Base-by-base conservation (phyloP, 192 early-diverging fungal species). In the Gigaspora rosea region DNA sequence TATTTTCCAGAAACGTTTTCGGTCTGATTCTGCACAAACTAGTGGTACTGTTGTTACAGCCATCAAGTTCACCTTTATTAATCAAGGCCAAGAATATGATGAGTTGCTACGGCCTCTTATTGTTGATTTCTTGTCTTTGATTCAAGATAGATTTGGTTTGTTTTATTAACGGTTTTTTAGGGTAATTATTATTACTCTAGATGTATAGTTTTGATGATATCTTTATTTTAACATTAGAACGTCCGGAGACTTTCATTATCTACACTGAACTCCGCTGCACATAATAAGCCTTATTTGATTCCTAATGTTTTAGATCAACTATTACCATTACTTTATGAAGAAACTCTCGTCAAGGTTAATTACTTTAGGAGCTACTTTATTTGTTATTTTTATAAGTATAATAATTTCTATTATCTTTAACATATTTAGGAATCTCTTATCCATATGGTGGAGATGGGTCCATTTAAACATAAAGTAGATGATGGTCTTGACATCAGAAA, bases 391-490 rank as follows among this genome's bases (percentile, higher is more conserved):
- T 51, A 54, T 2, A 54, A 18, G 18, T 15, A 12, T 56, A n/a
- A 12, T 15, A 4, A 32, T 35, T 33, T 4, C 11, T 52, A 8
- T 27, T 71, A 0, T 46, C 46, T 58, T 58, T 16, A 33, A 51
- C 7, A 20, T 78, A 79, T n/a, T 49, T 80, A 95, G 83, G 86
- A 90, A 57, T 87, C 90, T 36, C 85, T 99, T 57, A 94, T 99
- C 74, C 92, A 91, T 50, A 88, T 87, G 69, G 93, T 99, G 47
- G 92, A 92, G 71, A 98, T 99, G 97, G 97, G 97, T 10, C 96
- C 95, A 15, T 96, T 96, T 85, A 96, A 95, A 86, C 94, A 95
- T 85, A 86, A 89, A 73, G 91, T 99, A 3, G 97, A 99, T 82
- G 95, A 96, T 75, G 97, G 96, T 70, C 85, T 99, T 20, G 97